Evolutionary conservation across 1,284 basidiomycete genomes (phyloP), one percentile per base, ranked within the genome.

Genomic region (Austroboletus rostrupii): DNA sequence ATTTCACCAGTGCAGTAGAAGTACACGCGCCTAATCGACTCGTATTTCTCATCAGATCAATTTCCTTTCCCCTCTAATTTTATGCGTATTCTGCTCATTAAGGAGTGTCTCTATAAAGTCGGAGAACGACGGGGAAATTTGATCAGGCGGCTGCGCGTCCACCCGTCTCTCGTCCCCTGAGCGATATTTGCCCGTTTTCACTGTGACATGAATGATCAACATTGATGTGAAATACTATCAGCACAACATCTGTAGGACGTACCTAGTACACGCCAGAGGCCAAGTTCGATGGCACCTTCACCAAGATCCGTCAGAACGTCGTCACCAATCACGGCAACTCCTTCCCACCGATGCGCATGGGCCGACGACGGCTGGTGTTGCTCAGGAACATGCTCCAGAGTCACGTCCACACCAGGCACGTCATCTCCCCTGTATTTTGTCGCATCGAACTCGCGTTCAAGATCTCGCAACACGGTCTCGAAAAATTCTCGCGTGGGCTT

Each of bases 261-360:
- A 57, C 85, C 85, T n/a, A 89, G 68, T 3, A 86, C 73, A 36
- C 85, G 67, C 73, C 76, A 78, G 42, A 89, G 63, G 3, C 80
- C 78, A 1, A 87, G 69, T 51, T 82, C 78, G 1, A 73, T 49
- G 2, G 84, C 82, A 0, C 83, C 85, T 4, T 71, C 77, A 1
- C 85, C 84, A 3, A 87, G 72, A 66, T 89, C 87, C 26, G 80
- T 77, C 33, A 73, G 70, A 1, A 81, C 70, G 57, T 89, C 87
- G 61, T 89, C 87, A 7, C 85, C 85, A 20, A 87, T 74, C 38
- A 87, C 74, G 4, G 74, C 83, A 17, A 87, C 72, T 16, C 67
- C 69, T 9, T 70, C 69, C 33, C 60, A 21, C 8, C 33, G 13
- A 13, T 5, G 13, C 8, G 12, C 3, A 1, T 20, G 28, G 3